A percentile compares a stretch with the other conserved stretches of the same genome.
phyloP scores from a whole-genome alignment of 129 eudicot species.

The Lactuca sativa region DNA sequence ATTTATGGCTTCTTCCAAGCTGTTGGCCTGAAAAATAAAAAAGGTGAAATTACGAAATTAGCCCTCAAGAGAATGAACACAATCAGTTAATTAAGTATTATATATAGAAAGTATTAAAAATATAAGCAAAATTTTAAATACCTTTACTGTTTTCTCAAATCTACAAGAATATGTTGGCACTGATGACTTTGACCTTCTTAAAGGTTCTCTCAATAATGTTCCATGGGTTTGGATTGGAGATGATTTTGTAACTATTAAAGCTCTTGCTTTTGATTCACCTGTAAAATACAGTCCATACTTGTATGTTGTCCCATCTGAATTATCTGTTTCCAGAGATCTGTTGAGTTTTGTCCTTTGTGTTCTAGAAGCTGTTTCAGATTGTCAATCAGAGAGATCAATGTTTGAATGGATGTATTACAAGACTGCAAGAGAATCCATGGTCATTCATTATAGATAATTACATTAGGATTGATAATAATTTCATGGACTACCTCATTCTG shows the following conservation, averaged over 20 bases:
- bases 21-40: no score
- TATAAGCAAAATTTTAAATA: no score
- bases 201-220: slow-evolving; percentile 61
- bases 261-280: slow-evolving; percentile 96
- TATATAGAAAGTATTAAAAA: no score
- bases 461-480: no score
- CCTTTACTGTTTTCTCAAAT: slow-evolving; percentile 43
- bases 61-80: no score
- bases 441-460: no score
- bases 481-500: no score
- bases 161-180: slow-evolving; percentile 65
- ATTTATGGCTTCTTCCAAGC: no score
- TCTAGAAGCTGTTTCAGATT: slow-evolving; percentile 85
- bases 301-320: slow-evolving; percentile 91
- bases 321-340: slow-evolving; percentile 68
- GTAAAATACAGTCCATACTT: slow-evolving; percentile 91
- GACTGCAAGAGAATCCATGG: no score
- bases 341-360: slow-evolving; percentile 76
- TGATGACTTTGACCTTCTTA: slow-evolving; percentile 49
- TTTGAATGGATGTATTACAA: slow-evolving; percentile 26
- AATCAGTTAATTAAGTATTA: no score
- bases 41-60: no score
- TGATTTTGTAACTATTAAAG: slow-evolving; percentile 76
- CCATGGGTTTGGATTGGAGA: slow-evolving; percentile 98
- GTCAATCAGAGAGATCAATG: slow-evolving; percentile 48